Evolutionary conservation across 1,284 basidiomycete species (phyloP).

Genomic region (Takashimella tepidaria): DNA sequence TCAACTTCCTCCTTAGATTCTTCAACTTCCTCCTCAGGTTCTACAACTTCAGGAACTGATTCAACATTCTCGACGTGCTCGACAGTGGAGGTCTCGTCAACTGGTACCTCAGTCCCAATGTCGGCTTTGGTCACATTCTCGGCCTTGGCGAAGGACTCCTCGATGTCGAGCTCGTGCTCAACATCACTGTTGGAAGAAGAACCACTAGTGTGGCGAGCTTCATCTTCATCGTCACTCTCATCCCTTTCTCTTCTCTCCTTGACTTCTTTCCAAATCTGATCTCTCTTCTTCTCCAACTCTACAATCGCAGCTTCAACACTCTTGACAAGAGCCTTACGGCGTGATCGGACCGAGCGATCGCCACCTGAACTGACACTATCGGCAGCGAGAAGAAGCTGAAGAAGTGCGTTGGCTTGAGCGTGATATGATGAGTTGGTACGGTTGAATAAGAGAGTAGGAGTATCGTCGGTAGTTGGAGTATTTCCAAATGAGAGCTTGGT

Average conservation of each 20-base stretch:
- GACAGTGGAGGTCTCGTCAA: slow-evolving; percentile 3
- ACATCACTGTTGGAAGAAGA: slow-evolving; percentile 12
- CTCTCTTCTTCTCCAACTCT: slow-evolving; percentile 51
- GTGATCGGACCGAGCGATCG: slow-evolving; percentile 55
- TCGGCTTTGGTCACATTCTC: slow-evolving; percentile 1
- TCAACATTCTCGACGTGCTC: neutral
- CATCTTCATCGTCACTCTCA: slow-evolving; percentile 32
- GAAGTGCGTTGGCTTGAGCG: slow-evolving; percentile 58
- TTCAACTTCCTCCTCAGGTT: slow-evolving; percentile 5
- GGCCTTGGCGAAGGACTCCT: slow-evolving; percentile 13
- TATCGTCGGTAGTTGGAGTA: slow-evolving; percentile 12
- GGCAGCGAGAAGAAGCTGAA: slow-evolving; percentile 58
- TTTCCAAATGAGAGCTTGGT: slow-evolving; percentile 30
- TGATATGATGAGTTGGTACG: slow-evolving; percentile 56
- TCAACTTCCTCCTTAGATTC: slow-evolving; percentile 3
- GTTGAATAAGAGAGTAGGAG: slow-evolving; percentile 51
- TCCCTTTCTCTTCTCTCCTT: slow-evolving; percentile 28
- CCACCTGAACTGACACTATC: slow-evolving; percentile 65
- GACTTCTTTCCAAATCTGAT: slow-evolving; percentile 42
- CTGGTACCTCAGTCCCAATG: neutral
- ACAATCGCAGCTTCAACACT: slow-evolving; percentile 60
- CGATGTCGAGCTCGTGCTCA: slow-evolving; percentile 1
- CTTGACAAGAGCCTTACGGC: slow-evolving; percentile 57
- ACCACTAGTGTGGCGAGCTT: slow-evolving; percentile 1
- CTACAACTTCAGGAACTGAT: neutral